Conservation (phyloP, 176 grass and related monocot genomes). For the Echinochloa phyllopogon region DNA sequence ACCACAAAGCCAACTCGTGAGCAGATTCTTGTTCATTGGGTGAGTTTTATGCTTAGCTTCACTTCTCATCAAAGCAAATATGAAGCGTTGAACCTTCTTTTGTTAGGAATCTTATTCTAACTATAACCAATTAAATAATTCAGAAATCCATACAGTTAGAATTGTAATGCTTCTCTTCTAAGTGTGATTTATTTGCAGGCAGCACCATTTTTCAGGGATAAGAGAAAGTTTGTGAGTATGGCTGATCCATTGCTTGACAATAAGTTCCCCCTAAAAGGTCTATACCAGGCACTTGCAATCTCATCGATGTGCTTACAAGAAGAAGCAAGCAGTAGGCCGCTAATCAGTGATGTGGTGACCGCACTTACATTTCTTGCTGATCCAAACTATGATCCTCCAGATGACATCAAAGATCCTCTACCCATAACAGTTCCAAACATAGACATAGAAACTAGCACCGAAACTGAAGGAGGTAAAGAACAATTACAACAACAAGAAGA, state of each 20-base stretch:
- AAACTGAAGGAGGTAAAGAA: slow-evolving; percentile 19
- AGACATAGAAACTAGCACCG: slow-evolving; percentile 22
- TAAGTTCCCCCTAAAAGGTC: slow-evolving; percentile 71
- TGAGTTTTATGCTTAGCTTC: slow-evolving; percentile 40
- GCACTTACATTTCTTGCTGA: slow-evolving; percentile 71
- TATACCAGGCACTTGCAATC: slow-evolving; percentile 89
- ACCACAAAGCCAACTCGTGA: slow-evolving; percentile 69
- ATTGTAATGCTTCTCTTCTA: slow-evolving; percentile 34
- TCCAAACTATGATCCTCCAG: slow-evolving; percentile 65
- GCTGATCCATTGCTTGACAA: slow-evolving; percentile 71
- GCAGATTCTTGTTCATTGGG: slow-evolving; percentile 92
- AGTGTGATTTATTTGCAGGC: slow-evolving; percentile 53
- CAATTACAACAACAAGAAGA: slow-evolving; percentile 13
- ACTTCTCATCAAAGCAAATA: slow-evolving; percentile 10
- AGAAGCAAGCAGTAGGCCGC: slow-evolving; percentile 70
- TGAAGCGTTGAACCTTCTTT: neutral
- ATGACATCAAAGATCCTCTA: slow-evolving; percentile 53
- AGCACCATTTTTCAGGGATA: slow-evolving; percentile 79
- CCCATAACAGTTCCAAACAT: slow-evolving; percentile 45
- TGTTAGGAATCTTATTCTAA: slow-evolving; percentile 11
- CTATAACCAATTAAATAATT: slow-evolving; percentile 15
- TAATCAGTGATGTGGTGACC: slow-evolving; percentile 84
- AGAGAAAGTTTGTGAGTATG: slow-evolving; percentile 72
- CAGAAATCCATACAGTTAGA: slow-evolving; percentile 17
- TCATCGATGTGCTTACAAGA: slow-evolving; percentile 91